Evolutionary conservation across 805 yeast genomes (phyloP).

Genomic region (Grigorovia humatica): DNA sequence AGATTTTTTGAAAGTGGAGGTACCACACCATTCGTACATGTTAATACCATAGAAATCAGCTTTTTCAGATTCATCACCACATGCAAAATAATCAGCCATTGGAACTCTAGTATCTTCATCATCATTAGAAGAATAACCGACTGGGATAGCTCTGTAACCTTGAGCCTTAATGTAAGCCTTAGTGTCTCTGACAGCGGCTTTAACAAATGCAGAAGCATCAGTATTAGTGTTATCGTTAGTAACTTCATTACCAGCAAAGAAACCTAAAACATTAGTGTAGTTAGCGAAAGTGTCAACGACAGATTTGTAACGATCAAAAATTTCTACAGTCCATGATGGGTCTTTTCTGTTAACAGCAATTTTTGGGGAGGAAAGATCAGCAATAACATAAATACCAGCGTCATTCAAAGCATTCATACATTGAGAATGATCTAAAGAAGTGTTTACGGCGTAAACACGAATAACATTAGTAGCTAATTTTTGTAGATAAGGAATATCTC

Average conservation of each 20-base stretch:
- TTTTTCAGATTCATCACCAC: constrained; percentile 53
- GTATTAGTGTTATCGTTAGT: constrained; percentile 57
- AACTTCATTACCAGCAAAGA: constrained; percentile 83
- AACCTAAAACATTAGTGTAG: constrained; percentile 67
- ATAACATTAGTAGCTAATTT: constrained; percentile 56
- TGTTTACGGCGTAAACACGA: constrained; percentile 67
- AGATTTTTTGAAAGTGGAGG: constrained; percentile 43
- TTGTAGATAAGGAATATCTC: constrained; percentile 65
- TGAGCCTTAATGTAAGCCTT: constrained; percentile 52
- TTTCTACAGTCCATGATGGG: constrained; percentile 56
- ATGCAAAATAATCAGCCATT: constrained; percentile 65
- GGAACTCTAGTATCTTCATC: constrained; percentile 54
- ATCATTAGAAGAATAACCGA: constrained; percentile 77
- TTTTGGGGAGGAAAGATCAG: constrained; percentile 65
- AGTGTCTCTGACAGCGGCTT: constrained; percentile 74
- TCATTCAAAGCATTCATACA: constrained; percentile 60
- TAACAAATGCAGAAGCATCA: constrained; percentile 69
- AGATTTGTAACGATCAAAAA: constrained; percentile 55
- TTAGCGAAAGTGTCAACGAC: constrained; percentile 60
- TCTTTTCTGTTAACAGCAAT: constrained; percentile 48
- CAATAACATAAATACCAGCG: constrained; percentile 73
- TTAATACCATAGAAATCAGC: constrained; percentile 83
- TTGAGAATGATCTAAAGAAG: constrained; percentile 49
- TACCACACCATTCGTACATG: constrained; percentile 87
- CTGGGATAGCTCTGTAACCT: constrained; percentile 61